phyloP scores from a whole-genome alignment of 768 basidiomycete species.

The Tephrocybe sp. region DNA sequence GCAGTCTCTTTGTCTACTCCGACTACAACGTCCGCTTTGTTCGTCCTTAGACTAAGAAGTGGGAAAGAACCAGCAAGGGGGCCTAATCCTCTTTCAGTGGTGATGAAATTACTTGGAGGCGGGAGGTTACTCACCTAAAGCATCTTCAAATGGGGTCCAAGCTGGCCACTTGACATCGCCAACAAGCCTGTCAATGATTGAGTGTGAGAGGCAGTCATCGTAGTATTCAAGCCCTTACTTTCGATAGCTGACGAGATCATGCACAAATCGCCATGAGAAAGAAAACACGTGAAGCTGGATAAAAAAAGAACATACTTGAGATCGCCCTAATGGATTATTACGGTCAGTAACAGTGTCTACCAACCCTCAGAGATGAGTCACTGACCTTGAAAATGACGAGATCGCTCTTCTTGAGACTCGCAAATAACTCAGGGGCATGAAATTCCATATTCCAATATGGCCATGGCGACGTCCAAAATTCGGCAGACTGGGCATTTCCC shows the following conservation, averaged over 20 bases:
- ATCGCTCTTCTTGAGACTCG: slow-evolving; percentile 48
- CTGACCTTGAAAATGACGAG: slow-evolving; percentile 84
- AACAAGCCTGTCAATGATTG: slow-evolving; percentile 56
- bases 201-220: neutral
- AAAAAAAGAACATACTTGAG: slow-evolving; percentile 66
- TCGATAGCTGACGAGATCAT: slow-evolving; percentile 54
- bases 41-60: slow-evolving; percentile 82
- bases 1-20: slow-evolving; percentile 71
- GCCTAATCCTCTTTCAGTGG: slow-evolving; percentile 31
- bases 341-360: no score
- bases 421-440: slow-evolving; percentile 50
- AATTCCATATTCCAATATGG: slow-evolving; percentile 75
- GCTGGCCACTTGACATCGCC: slow-evolving; percentile 89
- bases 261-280: neutral
- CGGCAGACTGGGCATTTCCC: slow-evolving; percentile 22
- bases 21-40: slow-evolving; percentile 93
- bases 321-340: slow-evolving; percentile 82
- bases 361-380: no score
- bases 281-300: neutral
- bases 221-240: slow-evolving; percentile 59
- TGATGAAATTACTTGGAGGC: neutral
- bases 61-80: slow-evolving; percentile 79
- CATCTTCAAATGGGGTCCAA: slow-evolving; percentile 68
- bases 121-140: slow-evolving; percentile 52
- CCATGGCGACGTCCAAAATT: slow-evolving; percentile 73